A percentile compares a stretch with the other conserved stretches of the same genome.
Conservation (phyloP, 2,329 filamentous ascomycete species). For the Fusarium sambucinum region DNA sequence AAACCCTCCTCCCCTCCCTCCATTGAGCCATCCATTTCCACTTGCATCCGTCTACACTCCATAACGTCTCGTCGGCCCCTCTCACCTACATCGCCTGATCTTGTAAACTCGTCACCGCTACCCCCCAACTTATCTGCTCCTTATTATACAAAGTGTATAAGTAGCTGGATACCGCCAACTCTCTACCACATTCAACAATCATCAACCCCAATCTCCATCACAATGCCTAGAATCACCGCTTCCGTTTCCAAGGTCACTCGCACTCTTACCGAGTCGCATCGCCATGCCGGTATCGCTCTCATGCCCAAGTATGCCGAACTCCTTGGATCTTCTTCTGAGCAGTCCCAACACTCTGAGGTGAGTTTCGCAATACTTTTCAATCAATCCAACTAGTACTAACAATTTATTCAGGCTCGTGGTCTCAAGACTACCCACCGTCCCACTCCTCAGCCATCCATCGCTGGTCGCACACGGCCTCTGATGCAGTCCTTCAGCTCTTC, state of each 20-base stretch:
- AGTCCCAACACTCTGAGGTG: constrained; percentile 56
- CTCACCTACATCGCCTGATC: constrained; percentile 31
- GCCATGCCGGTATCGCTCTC: constrained; percentile 55
- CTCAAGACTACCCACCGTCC: constrained; percentile 63
- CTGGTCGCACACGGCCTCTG: constrained; percentile 64
- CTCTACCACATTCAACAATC: constrained; percentile 1
- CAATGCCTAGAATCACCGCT: constrained; percentile 64
- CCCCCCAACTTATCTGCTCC: constrained; percentile 14
- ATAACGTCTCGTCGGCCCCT: constrained; percentile 3
- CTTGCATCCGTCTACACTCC: constrained; percentile 17
- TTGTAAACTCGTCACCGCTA: constrained; percentile 34
- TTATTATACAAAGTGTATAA: constrained; percentile 31
- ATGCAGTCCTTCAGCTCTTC: constrained; percentile 73
- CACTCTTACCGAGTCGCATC: constrained; percentile 59
- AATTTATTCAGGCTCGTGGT: constrained; percentile 53
- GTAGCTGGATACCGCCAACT: constrained; percentile 28
- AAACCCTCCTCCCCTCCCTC: constrained; percentile 30
- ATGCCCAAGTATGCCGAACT: constrained; percentile 64
- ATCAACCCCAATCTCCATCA: constrained; percentile 15
- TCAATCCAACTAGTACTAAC: constrained; percentile 26
- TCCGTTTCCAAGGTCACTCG: constrained; percentile 64
- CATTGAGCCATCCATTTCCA: constrained; percentile 25
- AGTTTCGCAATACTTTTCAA: constrained; percentile 33
- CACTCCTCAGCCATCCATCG: constrained; percentile 58
- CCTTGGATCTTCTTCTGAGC: constrained; percentile 51